These are phyloP conservation scores for Aegilops longissima DNA, from an alignment of 176 grass and related monocot species.

Conservation along the genomic window DNA sequence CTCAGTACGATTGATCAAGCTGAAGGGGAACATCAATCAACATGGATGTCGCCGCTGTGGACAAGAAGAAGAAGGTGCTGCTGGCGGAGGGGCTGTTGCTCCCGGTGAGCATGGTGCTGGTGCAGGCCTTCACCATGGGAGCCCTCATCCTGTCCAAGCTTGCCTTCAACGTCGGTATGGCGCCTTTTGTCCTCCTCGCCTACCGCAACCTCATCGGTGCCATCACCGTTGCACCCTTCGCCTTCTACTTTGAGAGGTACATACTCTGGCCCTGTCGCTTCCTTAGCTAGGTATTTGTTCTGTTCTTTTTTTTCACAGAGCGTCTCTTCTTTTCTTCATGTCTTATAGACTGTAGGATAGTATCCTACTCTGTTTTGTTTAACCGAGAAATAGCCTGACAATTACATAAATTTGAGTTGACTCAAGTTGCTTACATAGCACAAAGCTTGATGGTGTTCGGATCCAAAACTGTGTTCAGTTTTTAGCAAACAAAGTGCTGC, in stretches of 20 bases:
- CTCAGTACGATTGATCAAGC: background rate
- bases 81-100: slow-evolving; percentile 24
- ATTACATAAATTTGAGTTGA: background rate
- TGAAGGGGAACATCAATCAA: background rate
- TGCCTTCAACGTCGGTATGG: slow-evolving; percentile 44
- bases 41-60: background rate
- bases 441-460: background rate
- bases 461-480: background rate
- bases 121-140: slow-evolving; percentile 38
- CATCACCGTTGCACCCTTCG: slow-evolving; percentile 27
- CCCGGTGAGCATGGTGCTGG: slow-evolving; percentile 48
- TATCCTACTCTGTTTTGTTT: background rate
- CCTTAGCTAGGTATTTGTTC: background rate
- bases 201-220: slow-evolving; percentile 51
- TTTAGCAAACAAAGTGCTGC: background rate
- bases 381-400: background rate
- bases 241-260: slow-evolving; percentile 47
- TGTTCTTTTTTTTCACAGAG: background rate
- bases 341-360: background rate
- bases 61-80: background rate
- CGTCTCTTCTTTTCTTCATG: background rate
- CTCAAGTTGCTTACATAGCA: background rate
- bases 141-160: slow-evolving; percentile 48
- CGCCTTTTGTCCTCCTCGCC: slow-evolving; percentile 42
- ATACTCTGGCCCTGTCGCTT: background rate